Percentiles rank a stretch among this genome's conserved stretches.
Evolutionary conservation across 805 yeast genomes (phyloP).

Genomic region (Geotrichum ghanense): DNA sequence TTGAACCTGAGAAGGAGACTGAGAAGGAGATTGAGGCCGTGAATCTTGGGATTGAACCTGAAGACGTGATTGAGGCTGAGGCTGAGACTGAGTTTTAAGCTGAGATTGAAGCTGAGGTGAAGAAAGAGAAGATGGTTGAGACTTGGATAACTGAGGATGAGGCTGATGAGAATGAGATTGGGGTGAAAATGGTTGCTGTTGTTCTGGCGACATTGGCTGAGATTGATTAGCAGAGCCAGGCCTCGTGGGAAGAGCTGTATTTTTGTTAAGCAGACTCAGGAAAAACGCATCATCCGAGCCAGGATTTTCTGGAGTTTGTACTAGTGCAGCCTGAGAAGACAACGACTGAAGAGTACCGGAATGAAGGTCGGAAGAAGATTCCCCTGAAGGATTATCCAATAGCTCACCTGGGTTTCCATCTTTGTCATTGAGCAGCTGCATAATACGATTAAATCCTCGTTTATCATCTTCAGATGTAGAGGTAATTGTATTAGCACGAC

Average conservation of each 20-base stretch:
- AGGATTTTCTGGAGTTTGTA: constrained; percentile 1
- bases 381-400: background rate
- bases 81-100: constrained; percentile 1
- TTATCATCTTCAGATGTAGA: constrained; percentile 14
- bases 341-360: background rate
- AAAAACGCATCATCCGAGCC: constrained; percentile 15
- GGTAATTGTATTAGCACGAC: background rate
- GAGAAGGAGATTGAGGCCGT: constrained; percentile 7
- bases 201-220: constrained; percentile 4
- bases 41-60: too few relatives aligned
- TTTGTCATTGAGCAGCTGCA: constrained; percentile 19
- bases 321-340: constrained; percentile 4
- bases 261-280: constrained; percentile 16
- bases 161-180: constrained; percentile 5
- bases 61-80: too few relatives aligned
- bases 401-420: background rate
- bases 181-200: constrained; percentile 3
- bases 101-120: constrained; percentile 5
- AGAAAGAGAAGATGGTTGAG: constrained; percentile 2
- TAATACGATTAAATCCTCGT: constrained; percentile 23
- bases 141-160: background rate
- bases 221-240: constrained; percentile 2
- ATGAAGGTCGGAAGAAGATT: constrained; percentile 1
- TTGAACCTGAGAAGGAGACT: constrained; percentile 3
- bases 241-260: constrained; percentile 3